These are phyloP conservation scores for Pseudogymnoascus sp. DNA, from an alignment of 2,329 filamentous ascomycete species.

Conservation along the genomic window DNA sequence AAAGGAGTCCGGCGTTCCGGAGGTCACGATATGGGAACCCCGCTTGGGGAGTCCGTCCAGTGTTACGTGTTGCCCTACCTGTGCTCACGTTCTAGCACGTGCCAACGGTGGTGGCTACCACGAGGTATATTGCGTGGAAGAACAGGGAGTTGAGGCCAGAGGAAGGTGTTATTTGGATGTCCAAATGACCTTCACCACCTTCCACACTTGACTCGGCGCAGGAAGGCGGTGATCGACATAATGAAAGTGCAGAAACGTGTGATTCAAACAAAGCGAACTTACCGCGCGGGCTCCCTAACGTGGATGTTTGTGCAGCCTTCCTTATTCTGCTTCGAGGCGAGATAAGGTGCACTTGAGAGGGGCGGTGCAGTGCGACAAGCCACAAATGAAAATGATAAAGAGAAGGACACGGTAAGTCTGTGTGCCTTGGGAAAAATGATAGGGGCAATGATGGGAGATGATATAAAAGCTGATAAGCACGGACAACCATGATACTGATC, in stretches of 20 bases:
- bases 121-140: neutral
- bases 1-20: neutral
- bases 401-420: neutral
- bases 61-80: neutral
- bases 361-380: neutral
- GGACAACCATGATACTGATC: neutral
- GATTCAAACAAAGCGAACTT: neutral
- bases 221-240: neutral
- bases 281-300: neutral
- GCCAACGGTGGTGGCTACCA: neutral
- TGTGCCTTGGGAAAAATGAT: neutral
- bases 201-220: neutral
- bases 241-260: neutral
- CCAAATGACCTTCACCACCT: neutral
- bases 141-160: neutral
- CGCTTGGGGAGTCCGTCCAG: neutral
- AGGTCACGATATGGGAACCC: neutral
- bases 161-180: neutral
- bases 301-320: neutral
- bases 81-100: neutral
- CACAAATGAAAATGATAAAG: neutral
- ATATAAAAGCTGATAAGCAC: conserved; percentile 1
- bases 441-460: neutral
- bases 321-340: neutral
- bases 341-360: neutral